Base-by-base conservation (phyloP, 1,284 basidiomycete species). In the Moniliophthora roreri region DNA sequence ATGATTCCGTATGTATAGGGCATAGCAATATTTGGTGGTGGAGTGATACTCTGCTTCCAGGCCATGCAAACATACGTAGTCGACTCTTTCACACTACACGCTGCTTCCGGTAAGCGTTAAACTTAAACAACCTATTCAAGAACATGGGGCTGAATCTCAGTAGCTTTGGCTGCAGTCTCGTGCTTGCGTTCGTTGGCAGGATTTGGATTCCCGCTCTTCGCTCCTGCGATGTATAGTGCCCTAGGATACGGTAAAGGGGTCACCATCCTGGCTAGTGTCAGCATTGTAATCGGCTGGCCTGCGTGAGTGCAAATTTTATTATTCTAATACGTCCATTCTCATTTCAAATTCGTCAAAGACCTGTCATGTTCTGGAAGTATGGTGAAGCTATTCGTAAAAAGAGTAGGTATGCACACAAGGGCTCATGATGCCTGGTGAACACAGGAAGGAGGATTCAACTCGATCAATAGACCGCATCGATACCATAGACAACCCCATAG, bases 151-250 rank as follows among this genome's bases (percentile, higher is more conserved):
- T 56, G 62, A 24, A 63, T 16, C 34, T 41, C 35, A 32, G 11
- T 40, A 79, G 85, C 85, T 1, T 67, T 87, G 2, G 84, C 84
- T 0, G 82, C 83, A 0, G 78, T 79, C 7, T 70, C 79, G 0
- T 84, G 66, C 63, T 61, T 87, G 4, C 80, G 85, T 23, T 82
- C 82, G 0, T 58, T 85, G 1, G 80, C 81, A 0, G 84, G 85
- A 1, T 87, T 85, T 47, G 82, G 78, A 1, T 89, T 89, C 63
- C 86, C 86, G 15, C 65, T 88, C 9, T 87, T 88, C 54, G 85
- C 81, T 1, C 83, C 84, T 2, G 69, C 77, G 15, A 87, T 88
- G 84, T 89, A 82, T 65, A 67, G 72, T 2, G 70, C 71, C 8
- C 71, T 88, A 0, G 87, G 85, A 7, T 86, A 80, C 52, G 87